Conservation (phyloP, 805 yeast genomes). For the Priceomyces castillae region DNA sequence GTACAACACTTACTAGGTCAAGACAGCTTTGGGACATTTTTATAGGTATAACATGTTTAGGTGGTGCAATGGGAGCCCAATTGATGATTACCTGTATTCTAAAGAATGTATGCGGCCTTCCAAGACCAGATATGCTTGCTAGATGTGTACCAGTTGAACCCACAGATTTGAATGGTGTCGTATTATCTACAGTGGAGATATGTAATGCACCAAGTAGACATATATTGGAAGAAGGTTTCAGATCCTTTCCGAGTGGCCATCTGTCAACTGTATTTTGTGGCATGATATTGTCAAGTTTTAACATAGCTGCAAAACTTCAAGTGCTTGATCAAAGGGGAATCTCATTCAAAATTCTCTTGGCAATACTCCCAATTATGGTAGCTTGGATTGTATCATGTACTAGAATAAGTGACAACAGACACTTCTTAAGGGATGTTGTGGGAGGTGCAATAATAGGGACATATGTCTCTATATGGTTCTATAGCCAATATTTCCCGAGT, state of each 20-base stretch:
- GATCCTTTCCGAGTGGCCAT: conserved; percentile 30
- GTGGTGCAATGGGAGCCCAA: conserved; percentile 39
- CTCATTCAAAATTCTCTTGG: conserved; percentile 28
- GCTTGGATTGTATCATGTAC: conserved; percentile 38
- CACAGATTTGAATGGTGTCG: conserved; percentile 7
- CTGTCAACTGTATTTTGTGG: conserved; percentile 29
- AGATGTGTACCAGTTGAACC: conserved; percentile 18
- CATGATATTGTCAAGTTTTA: conserved; percentile 33
- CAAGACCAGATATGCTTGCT: conserved; percentile 26
- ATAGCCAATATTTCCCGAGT: conserved; percentile 42
- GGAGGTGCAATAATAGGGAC: conserved; percentile 40
- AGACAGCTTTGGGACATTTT: conserved; percentile 42
- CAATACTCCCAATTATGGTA: conserved; percentile 32
- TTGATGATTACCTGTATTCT: conserved; percentile 33
- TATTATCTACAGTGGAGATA: conserved; percentile 14
- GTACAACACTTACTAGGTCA: conserved; percentile 11
- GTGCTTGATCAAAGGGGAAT: conserved; percentile 35
- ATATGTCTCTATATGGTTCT: conserved; percentile 29
- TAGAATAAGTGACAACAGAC: conserved; percentile 49
- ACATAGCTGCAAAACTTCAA: conserved; percentile 31
- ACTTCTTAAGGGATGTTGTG: conserved; percentile 39
- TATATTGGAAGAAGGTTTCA: conserved; percentile 23
- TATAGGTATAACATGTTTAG: conserved; percentile 30
- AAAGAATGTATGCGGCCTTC: conserved; percentile 27
- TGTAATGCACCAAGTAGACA: conserved; percentile 15